These are phyloP conservation scores for Cnidoscolus chayamansa DNA, from an alignment of 441 rosid species.

Conservation along the genomic window DNA sequence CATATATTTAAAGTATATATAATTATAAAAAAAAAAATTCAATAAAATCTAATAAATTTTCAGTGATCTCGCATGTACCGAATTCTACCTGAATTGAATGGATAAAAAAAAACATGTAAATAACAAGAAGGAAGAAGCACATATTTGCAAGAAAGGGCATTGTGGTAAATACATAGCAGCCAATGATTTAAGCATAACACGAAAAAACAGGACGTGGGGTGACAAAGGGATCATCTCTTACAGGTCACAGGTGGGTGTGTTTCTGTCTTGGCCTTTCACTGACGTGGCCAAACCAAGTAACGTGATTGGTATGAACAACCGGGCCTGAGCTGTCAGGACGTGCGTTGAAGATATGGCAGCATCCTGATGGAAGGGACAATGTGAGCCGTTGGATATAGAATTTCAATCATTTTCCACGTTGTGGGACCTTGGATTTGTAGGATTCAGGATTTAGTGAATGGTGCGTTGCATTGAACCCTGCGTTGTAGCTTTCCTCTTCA, in stretches of 20 bases:
- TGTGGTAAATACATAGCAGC: slow-evolving; percentile 12
- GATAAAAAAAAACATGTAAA: too few relatives aligned
- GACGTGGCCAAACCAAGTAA: slow-evolving; percentile 45
- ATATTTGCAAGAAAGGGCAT: slow-evolving; percentile 10
- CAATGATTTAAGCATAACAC: slow-evolving; percentile 42
- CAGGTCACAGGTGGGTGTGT: slow-evolving; percentile 32
- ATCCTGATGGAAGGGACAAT: background rate
- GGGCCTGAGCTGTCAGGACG: slow-evolving; percentile 57
- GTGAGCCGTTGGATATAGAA: slow-evolving; percentile 26
- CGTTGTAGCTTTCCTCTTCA: too few relatives aligned
- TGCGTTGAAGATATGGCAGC: slow-evolving; percentile 22
- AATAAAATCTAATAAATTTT: too few relatives aligned
- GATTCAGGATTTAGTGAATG: slow-evolving; percentile 35
- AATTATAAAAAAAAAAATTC: too few relatives aligned
- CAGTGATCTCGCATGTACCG: too few relatives aligned
- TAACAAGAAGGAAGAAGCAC: too few relatives aligned
- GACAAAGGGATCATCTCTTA: slow-evolving; percentile 13
- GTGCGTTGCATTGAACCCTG: slow-evolving; percentile 26
- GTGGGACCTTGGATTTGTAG: slow-evolving; percentile 17
- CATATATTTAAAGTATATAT: too few relatives aligned
- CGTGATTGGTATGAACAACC: slow-evolving; percentile 57
- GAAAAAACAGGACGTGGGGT: slow-evolving; percentile 55
- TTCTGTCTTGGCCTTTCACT: slow-evolving; percentile 15
- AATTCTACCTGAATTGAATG: too few relatives aligned
- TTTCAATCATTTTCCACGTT: slow-evolving; percentile 17